Conservation (phyloP, 345 rosid species). For the Linum usitatissimum region DNA sequence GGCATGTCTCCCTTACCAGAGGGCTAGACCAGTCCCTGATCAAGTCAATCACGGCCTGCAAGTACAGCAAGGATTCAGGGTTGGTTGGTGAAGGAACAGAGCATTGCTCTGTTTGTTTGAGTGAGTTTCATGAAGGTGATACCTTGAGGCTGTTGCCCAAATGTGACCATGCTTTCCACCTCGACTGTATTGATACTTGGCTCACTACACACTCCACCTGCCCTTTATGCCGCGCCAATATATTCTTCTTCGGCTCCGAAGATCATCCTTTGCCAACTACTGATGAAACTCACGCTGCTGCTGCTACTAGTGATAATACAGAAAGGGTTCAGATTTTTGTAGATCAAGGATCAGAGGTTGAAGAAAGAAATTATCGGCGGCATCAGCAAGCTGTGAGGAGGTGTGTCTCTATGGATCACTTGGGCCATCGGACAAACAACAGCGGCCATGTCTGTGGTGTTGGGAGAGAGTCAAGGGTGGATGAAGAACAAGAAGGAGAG, state of each 20-base stretch:
- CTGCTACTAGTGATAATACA: slow-evolving; percentile 23
- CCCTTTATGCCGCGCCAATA: slow-evolving; percentile 74
- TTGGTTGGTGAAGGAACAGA: slow-evolving; percentile 43
- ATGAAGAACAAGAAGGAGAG: slow-evolving; percentile 20
- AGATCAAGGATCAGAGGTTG: slow-evolving; percentile 2
- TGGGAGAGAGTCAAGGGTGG: slow-evolving; percentile 13
- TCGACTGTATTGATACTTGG: slow-evolving; percentile 83
- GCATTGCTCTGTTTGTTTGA: slow-evolving; percentile 58
- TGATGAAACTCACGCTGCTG: slow-evolving; percentile 18
- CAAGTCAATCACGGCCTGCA: slow-evolving; percentile 50
- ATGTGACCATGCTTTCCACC: slow-evolving; percentile 77
- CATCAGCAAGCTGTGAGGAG: slow-evolving; percentile 8
- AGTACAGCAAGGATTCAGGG: slow-evolving; percentile 46
- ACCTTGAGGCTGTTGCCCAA: slow-evolving; percentile 72
- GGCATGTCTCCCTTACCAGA: slow-evolving; percentile 13
- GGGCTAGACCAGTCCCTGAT: slow-evolving; percentile 77
- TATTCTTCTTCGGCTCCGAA: slow-evolving; percentile 23
- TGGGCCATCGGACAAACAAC: slow-evolving; percentile 24
- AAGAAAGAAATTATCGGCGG: background rate
- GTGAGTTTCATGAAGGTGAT: slow-evolving; percentile 70
- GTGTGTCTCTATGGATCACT: slow-evolving; percentile 22
- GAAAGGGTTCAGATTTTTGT: slow-evolving; percentile 15
- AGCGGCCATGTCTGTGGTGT: slow-evolving; percentile 31
- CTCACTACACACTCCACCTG: slow-evolving; percentile 77
- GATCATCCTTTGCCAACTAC: no score